Percentiles rank a stretch among this genome's conserved stretches.
These are phyloP conservation scores for Symmetrospora coprosmae DNA, from an alignment of 768 basidiomycete species.

Conservation along the genomic window DNA sequence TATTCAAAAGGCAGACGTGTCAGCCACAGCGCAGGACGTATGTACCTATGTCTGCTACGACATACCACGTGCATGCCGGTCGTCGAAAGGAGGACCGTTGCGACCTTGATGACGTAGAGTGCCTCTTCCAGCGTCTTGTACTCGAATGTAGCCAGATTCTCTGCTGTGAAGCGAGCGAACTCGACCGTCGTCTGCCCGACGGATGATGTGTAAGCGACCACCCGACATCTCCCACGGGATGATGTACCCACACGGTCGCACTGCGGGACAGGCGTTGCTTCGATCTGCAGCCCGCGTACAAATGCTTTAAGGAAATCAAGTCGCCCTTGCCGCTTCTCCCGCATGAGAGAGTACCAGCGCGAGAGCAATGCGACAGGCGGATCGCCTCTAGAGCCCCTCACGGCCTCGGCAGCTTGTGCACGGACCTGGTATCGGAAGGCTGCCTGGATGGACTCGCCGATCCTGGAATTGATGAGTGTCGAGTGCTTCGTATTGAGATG, in stretches of 20 bases:
- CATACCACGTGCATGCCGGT: conserved; percentile 69
- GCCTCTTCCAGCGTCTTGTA: conserved; percentile 93
- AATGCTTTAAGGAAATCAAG: conserved; percentile 78
- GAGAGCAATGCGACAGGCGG: conserved; percentile 61
- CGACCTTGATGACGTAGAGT: conserved; percentile 62
- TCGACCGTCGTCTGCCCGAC: conserved; percentile 48
- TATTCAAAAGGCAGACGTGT: conserved; percentile 1
- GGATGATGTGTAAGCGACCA: no score
- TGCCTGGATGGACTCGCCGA: conserved; percentile 59
- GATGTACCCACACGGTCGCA: no score
- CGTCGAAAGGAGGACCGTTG: conserved; percentile 61
- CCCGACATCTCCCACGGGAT: no score
- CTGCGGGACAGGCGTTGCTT: conserved; percentile 42
- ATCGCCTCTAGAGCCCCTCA: conserved; percentile 52
- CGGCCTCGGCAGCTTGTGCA: not conserved
- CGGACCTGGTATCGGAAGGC: conserved; percentile 64
- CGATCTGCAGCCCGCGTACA: conserved; percentile 62
- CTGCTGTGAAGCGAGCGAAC: conserved; percentile 82
- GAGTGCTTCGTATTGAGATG: conserved; percentile 77
- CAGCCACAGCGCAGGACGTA: not conserved
- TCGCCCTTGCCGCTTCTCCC: conserved; percentile 72
- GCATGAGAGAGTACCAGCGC: conserved; percentile 77
- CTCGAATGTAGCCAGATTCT: conserved; percentile 80
- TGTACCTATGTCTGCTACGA: conserved; percentile 22
- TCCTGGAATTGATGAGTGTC: conserved; percentile 73